phyloP scores from a whole-genome alignment of 2,329 filamentous ascomycete species.

The Fusarium citri region DNA sequence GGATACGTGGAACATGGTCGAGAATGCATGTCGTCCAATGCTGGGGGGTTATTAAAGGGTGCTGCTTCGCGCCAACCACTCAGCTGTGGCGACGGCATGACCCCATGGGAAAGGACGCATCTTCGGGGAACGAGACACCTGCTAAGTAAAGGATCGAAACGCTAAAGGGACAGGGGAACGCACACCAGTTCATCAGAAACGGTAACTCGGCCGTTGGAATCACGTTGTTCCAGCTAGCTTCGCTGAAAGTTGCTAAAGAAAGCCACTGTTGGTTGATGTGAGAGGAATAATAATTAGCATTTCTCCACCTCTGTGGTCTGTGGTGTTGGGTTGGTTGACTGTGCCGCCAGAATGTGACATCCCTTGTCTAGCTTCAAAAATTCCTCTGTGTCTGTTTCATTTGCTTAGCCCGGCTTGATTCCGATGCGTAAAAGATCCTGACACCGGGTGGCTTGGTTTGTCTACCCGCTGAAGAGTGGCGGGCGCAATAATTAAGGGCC shows the following conservation, averaged over 20 bases:
- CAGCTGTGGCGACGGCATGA: not conserved
- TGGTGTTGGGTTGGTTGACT: not conserved
- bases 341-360: not conserved
- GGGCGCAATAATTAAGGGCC: not conserved
- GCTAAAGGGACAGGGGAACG: slow-evolving; percentile 12
- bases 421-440: not conserved
- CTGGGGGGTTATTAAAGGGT: not conserved
- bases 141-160: slow-evolving; percentile 17
- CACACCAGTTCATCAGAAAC: slow-evolving; percentile 1
- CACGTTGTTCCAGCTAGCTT: not conserved
- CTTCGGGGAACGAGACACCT: not conserved
- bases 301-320: not conserved
- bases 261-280: not conserved
- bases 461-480: slow-evolving; percentile 6
- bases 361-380: not conserved
- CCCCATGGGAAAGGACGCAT: not conserved
- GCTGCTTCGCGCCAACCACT: not conserved
- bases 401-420: not conserved
- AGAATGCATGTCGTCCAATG: not conserved
- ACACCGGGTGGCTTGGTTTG: slow-evolving; percentile 7
- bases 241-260: not conserved
- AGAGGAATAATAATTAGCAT: not conserved
- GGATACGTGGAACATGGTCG: not conserved
- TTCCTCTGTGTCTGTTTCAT: slow-evolving; percentile 1
- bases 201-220: slow-evolving; percentile 2